These are phyloP conservation scores for Terana coerulea DNA, from an alignment of 768 basidiomycete genomes.

Conservation along the genomic window DNA sequence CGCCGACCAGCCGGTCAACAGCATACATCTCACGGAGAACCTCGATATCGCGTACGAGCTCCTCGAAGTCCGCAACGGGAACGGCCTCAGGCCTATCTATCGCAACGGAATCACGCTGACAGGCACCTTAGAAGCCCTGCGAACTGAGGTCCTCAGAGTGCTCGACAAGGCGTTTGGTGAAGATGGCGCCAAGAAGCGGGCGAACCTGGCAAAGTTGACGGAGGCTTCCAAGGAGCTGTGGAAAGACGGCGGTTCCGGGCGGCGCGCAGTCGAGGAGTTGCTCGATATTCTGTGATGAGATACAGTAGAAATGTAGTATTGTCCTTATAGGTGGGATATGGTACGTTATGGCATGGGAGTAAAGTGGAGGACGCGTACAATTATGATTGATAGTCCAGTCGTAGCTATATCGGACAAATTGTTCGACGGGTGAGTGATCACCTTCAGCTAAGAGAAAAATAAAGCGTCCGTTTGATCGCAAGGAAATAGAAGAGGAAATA, in stretches of 20 bases:
- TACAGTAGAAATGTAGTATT: no score
- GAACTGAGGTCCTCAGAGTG: slow-evolving; percentile 10
- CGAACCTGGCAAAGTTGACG: not conserved
- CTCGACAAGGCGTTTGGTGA: slow-evolving; percentile 15
- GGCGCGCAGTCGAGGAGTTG: not conserved
- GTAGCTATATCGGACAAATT: no score
- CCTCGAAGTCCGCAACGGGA: slow-evolving; percentile 20
- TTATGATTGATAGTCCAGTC: no score
- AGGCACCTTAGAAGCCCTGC: slow-evolving; percentile 16
- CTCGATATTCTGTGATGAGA: slow-evolving; percentile 1
- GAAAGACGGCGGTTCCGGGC: not conserved
- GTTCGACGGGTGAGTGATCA: no score
- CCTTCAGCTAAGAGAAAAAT: no score
- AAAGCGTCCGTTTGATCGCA: no score
- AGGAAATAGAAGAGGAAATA: no score
- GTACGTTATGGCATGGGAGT: no score
- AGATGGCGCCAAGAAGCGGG: slow-evolving; percentile 18
- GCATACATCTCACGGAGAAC: slow-evolving; percentile 18
- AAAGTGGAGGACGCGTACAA: no score
- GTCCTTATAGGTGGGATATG: no score
- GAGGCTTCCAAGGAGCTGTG: slow-evolving; percentile 5
- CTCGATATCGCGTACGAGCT: slow-evolving; percentile 26
- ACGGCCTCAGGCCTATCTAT: slow-evolving; percentile 12
- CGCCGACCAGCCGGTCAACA: slow-evolving; percentile 23
- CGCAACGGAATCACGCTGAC: slow-evolving; percentile 13